Evolutionary conservation across 192 early-diverging fungal species (phyloP), one percentile per base, ranked within the genome.

Genomic region (Podila minutissima): DNA sequence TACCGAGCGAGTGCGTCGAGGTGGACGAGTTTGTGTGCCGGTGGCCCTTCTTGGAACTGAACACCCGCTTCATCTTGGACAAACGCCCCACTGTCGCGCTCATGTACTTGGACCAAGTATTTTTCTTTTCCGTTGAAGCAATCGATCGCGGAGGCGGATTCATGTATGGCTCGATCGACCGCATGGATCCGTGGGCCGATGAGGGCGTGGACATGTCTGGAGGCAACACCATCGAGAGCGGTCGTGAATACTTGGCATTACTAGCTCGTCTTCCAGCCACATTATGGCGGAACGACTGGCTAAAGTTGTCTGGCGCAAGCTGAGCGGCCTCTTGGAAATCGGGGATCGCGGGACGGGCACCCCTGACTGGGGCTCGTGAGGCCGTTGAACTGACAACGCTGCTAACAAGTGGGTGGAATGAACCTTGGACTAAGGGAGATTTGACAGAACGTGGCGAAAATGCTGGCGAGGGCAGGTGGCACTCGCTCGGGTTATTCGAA

Each of bases 41-140:
- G 24, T 67, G 38, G 59, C 71, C 75, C 28, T 68, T 64, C 19
- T 33, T 64, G 13, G 72, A 58, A 17, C 65, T 5, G n/a, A 79
- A 70, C 4, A 50, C 75, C 3, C 70, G 59, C 32, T 79, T 79
- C 35, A 79, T 69, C 33, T 77, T 77, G 26, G 75, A 71, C 19
- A 77, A 35, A 26, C 71, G 75, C 24, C 62, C 75, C 4, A 72
- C 75, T 9, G 75, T 79, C 15, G 75, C 70, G 7, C 10, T 55
- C 75, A 79, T 77, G 26, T 77, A 79, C 37, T 79, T 69, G 15
- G 75, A 72, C 64, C 64, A 79, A 6, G 70, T 79, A 28, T 79
- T 79, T 59, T 79, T 79, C 61, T 59, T 71, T 26, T 79, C 75
- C 24, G 37, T 24, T n/a, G 53, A 55, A 3, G 53, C 38, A 12